phyloP scores from a whole-genome alignment of 2,329 filamentous ascomycete genomes.

The Didymella pomorum region DNA sequence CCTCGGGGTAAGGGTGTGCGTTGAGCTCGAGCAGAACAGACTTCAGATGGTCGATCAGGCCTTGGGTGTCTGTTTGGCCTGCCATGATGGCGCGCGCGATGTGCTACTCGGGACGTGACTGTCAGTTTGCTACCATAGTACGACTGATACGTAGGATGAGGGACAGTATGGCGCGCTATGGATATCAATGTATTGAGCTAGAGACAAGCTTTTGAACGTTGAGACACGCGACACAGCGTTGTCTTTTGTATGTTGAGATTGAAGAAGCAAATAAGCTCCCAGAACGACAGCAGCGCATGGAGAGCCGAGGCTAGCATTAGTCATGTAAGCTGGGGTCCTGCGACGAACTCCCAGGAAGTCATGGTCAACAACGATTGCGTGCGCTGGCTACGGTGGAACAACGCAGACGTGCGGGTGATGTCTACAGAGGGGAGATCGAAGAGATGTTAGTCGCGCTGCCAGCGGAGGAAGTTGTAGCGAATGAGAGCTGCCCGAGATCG shows the following conservation, averaged over 20 bases:
- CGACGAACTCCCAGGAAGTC: background rate
- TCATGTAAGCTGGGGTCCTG: constrained; percentile 17
- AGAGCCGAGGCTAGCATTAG: constrained; percentile 30
- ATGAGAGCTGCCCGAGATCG: constrained; percentile 18
- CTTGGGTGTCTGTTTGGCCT: constrained; percentile 10
- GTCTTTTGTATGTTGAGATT: background rate
- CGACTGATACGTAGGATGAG: background rate
- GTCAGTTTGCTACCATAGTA: constrained; percentile 1
- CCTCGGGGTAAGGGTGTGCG: constrained; percentile 57
- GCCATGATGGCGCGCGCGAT: constrained; percentile 9
- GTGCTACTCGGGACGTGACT: constrained; percentile 1
- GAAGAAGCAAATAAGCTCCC: constrained; percentile 6
- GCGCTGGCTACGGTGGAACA: background rate
- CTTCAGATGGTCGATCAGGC: constrained; percentile 52
- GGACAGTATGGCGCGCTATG: background rate
- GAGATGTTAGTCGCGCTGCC: constrained; percentile 10
- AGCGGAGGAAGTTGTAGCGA: constrained; percentile 18
- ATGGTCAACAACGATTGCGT: background rate
- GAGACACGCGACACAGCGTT: background rate
- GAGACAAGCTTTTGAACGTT: background rate
- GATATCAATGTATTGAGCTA: background rate
- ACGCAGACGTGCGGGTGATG: background rate
- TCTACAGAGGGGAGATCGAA: background rate
- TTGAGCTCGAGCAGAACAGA: constrained; percentile 54
- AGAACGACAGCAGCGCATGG: constrained; percentile 3